Evolutionary conservation across 345 rosid species (phyloP).

Genomic region (Aethionema arabicum): DNA sequence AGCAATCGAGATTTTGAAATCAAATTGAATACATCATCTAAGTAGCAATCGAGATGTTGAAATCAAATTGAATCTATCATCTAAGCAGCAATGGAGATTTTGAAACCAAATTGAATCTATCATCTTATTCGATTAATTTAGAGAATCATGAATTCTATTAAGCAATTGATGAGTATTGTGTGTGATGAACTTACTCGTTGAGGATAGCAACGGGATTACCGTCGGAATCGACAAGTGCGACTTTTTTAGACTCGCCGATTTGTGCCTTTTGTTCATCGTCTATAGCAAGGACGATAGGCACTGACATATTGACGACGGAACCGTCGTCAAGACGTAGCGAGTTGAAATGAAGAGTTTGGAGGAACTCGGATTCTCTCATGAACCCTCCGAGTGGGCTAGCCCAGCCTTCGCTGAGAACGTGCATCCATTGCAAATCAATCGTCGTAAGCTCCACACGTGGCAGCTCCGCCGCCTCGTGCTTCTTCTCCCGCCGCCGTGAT

Average conservation of each 20-base stretch:
- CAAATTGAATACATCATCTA: slow-evolving; percentile 1
- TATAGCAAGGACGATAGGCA: slow-evolving; percentile 85
- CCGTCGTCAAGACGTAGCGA: slow-evolving; percentile 89
- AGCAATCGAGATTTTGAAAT: no score
- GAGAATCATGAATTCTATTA: not conserved
- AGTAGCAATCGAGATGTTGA: not conserved
- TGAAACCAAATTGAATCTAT: not conserved
- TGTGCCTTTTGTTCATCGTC: slow-evolving; percentile 69
- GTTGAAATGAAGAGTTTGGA: slow-evolving; percentile 99
- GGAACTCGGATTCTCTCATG: slow-evolving; percentile 99
- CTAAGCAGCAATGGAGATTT: not conserved
- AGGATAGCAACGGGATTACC: slow-evolving; percentile 69
- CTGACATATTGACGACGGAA: slow-evolving; percentile 93
- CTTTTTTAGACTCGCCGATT: slow-evolving; percentile 64
- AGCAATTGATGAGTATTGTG: not conserved
- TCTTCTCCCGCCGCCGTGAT: slow-evolving; percentile 50
- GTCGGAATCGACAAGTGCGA: slow-evolving; percentile 73
- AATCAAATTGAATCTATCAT: not conserved
- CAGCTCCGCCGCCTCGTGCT: slow-evolving; percentile 57
- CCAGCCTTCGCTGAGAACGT: slow-evolving; percentile 99
- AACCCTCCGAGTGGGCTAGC: slow-evolving; percentile 93
- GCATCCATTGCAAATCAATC: slow-evolving; percentile 89
- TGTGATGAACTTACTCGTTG: slow-evolving; percentile 56
- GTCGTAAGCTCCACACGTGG: slow-evolving; percentile 64
- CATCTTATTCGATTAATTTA: not conserved